Evolutionary conservation across 1,139 yeast genomes (phyloP), one percentile per base, ranked within the genome.

Genomic region (Geotrichum histeridarum): DNA sequence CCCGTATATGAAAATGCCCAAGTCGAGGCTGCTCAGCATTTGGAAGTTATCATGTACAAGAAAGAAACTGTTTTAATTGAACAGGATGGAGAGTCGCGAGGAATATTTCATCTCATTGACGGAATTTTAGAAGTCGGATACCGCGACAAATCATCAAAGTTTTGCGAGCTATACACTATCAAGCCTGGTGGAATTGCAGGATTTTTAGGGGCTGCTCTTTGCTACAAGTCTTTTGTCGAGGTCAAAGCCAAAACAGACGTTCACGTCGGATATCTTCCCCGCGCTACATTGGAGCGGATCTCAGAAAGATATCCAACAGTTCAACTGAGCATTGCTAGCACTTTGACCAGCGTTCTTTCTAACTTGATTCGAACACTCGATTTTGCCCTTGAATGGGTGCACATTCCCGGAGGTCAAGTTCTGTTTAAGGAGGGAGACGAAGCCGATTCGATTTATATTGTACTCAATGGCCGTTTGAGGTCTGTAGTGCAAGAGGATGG

Each of bases 321-420:
- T 12, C 85, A 86, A 60, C 73, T 93, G 48, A 83, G 91, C 4
- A 79, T 90, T 53, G 96, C 98, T 0, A 81, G 82, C 53, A 79
- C 83, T 15, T 72, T 91, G 60, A 83, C 88, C 50, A 77, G 77
- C 30, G 76, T 86, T 2, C 70, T 93, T 47, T 84, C 93, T 36
- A 75, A 80, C 35, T 80, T 86, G 56, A 75, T 93, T 48, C 69
- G 86, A 46, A 82, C 86, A 52, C 80, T 93, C 46, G 99, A 93
- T 67, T 88, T 87, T 70, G 97, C 98, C 0, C 73, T 93, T 51
- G 99, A 93, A 68, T 93, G 99, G 99, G 82, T 93, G 50, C 96
- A 89, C 59, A 77, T 88, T 5, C 83, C 84, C 14, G 94, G 97
- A 0, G 96, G 98, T 0, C 84, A 84, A 53, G 78, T 84, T 0